Conservation (phyloP, 2,329 filamentous ascomycete species). For the Coniella vitis region DNA sequence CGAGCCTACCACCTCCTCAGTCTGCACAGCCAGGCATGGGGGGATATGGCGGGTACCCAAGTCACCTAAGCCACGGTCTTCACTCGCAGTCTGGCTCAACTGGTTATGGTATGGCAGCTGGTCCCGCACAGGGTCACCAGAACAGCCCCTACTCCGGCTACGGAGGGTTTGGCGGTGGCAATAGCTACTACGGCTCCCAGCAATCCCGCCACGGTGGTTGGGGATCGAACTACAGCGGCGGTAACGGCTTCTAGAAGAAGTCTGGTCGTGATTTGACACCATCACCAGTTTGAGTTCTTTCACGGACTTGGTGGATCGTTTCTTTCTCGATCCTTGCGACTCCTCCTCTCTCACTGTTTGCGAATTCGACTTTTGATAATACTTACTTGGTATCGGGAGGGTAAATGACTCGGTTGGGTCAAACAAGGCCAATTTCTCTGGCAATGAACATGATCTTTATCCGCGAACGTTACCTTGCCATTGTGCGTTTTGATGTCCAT, state of each 20-base stretch:
- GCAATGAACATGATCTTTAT: slow-evolving; percentile 5
- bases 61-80: slow-evolving; percentile 45
- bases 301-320: too few species aligned
- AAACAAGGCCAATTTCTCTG: background rate
- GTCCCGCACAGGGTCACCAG: slow-evolving; percentile 44
- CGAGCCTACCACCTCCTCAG: slow-evolving; percentile 49
- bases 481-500: slow-evolving; percentile 8
- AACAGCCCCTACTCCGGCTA: slow-evolving; percentile 50
- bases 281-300: slow-evolving; percentile 4
- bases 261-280: slow-evolving; percentile 8
- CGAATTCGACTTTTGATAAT: slow-evolving; percentile 7
- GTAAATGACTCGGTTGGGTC: slow-evolving; percentile 2
- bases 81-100: slow-evolving; percentile 39
- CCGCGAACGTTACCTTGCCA: slow-evolving; percentile 1
- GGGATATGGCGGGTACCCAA: slow-evolving; percentile 49
- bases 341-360: background rate
- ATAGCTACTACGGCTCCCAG: slow-evolving; percentile 39
- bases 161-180: slow-evolving; percentile 39
- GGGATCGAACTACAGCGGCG: slow-evolving; percentile 48
- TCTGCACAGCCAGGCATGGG: slow-evolving; percentile 47
- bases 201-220: slow-evolving; percentile 44
- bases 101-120: slow-evolving; percentile 48
- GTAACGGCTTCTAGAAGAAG: slow-evolving; percentile 9
- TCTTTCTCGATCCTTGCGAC: background rate
- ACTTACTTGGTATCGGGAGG: background rate